Conservation (phyloP, 345 rosid genomes). For the Carallia pectinifolia region DNA sequence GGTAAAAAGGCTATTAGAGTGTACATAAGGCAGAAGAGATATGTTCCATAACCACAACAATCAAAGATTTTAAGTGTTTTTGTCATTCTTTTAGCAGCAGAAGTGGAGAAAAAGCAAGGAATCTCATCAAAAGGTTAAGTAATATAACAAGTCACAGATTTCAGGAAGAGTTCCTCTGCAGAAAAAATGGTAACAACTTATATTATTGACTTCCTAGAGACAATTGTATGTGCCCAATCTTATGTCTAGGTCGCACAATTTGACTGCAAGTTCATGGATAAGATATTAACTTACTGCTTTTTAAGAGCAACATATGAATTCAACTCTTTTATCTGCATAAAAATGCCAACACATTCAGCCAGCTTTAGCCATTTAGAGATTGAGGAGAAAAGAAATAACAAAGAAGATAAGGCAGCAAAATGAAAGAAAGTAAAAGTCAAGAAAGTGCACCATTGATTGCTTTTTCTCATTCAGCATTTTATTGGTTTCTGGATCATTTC, state of each 20-base stretch:
- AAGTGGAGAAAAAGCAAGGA: no score
- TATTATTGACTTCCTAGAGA: background rate
- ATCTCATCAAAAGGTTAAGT: background rate
- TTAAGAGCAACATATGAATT: conserved; percentile 78
- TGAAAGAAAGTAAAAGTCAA: conserved; percentile 4
- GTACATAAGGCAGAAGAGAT: no score
- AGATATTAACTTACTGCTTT: conserved; percentile 53
- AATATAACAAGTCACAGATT: background rate
- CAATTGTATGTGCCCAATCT: background rate
- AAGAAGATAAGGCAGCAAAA: background rate
- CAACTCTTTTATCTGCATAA: conserved; percentile 71
- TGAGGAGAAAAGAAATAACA: background rate
- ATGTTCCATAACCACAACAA: no score
- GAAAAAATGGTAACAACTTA: background rate
- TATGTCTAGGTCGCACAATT: background rate
- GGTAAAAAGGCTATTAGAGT: no score
- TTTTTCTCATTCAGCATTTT: conserved; percentile 74
- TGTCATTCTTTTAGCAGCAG: no score
- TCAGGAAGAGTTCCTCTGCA: background rate
- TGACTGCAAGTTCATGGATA: conserved; percentile 5
- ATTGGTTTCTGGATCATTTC: conserved; percentile 60
- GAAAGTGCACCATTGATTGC: conserved; percentile 66
- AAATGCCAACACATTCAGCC: conserved; percentile 21
- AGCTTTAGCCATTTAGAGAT: conserved; percentile 12
- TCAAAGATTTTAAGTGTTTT: no score